phyloP scores from a whole-genome alignment of 148 eudicot genomes.

The Dianthus caryophyllus region DNA sequence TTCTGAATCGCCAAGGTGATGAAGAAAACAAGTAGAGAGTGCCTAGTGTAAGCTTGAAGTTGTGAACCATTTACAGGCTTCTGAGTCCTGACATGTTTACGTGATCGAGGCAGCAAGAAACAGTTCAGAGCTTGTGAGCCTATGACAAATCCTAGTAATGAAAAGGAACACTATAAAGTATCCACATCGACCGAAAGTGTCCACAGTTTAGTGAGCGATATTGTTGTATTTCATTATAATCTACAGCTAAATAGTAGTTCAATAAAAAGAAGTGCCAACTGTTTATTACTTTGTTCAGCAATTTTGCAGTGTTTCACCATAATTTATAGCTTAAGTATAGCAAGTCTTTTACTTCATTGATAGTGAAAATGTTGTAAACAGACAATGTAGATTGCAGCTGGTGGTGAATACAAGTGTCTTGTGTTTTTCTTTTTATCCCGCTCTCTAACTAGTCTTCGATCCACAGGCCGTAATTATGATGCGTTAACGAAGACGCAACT shows the following conservation, averaged over 20 bases:
- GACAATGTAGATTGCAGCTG: background rate
- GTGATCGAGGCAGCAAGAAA: background rate
- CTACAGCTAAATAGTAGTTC: too few relatives aligned
- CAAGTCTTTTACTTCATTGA: too few relatives aligned
- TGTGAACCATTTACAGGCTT: background rate
- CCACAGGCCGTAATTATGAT: background rate
- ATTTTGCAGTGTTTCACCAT: too few relatives aligned
- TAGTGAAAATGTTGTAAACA: too few relatives aligned
- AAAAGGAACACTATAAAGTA: too few relatives aligned
- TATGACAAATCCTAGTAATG: too few relatives aligned
- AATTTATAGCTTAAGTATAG: too few relatives aligned
- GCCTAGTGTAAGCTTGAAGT: background rate
- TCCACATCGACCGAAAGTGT: too few relatives aligned
- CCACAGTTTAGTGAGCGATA: too few relatives aligned
- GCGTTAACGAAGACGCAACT: background rate
- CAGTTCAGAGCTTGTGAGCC: background rate
- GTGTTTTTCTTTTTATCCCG: background rate
- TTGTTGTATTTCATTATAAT: too few relatives aligned
- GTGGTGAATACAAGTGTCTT: background rate
- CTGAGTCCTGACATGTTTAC: background rate
- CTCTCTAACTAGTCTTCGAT: background rate
- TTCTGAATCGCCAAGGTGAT: slow-evolving; percentile 19
- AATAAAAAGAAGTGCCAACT: too few relatives aligned
- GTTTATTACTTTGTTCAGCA: too few relatives aligned
- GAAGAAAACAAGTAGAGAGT: slow-evolving; percentile 16